Base-by-base conservation (phyloP, 345 rosid genomes). In the Gossypium turneri region DNA sequence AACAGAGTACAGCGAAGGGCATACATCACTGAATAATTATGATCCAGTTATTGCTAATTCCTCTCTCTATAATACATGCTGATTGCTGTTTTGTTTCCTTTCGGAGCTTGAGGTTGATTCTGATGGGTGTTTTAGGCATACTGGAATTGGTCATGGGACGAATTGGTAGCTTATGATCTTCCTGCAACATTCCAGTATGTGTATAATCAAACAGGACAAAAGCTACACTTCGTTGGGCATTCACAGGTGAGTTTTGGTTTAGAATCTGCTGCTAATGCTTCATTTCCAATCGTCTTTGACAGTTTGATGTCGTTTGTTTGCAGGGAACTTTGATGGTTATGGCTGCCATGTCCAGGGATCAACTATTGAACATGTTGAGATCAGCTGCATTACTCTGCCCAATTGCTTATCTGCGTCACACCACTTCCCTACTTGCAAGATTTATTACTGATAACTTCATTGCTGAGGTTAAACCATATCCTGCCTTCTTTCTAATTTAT, bases 91-190 rank as follows among this genome's bases (percentile, higher is more conserved):
- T 34, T 34, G 7, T 34, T 34, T 34, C 41, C 41, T 5, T 34
- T 56, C n/a, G 16, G 65, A 16, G 50, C 3, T 12, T 56, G 12
- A 43, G n/a, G 22, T 11, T 24, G 43, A 65, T 43, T 27, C 52
- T 70, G 7, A 13, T 6, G 6, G 16, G 59, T 38, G 62, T 59
- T 55, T 34, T 43, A 89, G 93, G 83, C 81, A 3, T 87, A 69
- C 34, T 87, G 93, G 90, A 67, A 82, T 22, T 89, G 93, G 91
- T 66, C 93, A 0, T 86, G 91, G 91, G 88, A 89, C 45, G 86
- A 84, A 72, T 20, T 86, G 69, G 85, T 57, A 22, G 75, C 85
- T 11, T 81, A 64, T 58, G 93, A 89, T 75, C 88, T 87, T 74
- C 90, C 93, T 12, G 87, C 88, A 12, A 74, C 78, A 17, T 59